Conservation (phyloP, 768 basidiomycete genomes). For the Agaricus sinodeliciosus region DNA sequence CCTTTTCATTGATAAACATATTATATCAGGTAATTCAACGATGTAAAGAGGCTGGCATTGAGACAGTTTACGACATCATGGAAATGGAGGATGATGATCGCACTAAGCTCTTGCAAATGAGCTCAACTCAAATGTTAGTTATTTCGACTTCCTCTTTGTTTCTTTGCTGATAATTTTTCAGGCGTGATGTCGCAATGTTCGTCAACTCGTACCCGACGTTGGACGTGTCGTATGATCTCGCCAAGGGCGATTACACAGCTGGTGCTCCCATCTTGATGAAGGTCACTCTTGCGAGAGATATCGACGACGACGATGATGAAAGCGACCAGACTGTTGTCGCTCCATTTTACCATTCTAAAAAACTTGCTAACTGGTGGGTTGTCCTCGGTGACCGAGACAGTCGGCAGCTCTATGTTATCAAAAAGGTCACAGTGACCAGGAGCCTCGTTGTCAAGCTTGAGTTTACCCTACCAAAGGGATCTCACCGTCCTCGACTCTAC, state of each 20-base stretch:
- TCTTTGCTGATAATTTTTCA: constrained; percentile 24
- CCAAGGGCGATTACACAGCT: constrained; percentile 81
- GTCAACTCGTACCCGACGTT: constrained; percentile 98
- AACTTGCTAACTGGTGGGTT: constrained; percentile 96
- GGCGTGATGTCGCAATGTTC: constrained; percentile 91
- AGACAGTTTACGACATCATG: constrained; percentile 96
- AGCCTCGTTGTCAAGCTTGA: constrained; percentile 82
- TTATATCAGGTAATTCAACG: constrained; percentile 64
- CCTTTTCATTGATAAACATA: background rate
- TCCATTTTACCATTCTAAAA: constrained; percentile 85
- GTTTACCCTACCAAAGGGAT: constrained; percentile 81
- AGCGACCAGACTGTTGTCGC: constrained; percentile 85
- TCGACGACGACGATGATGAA: constrained; percentile 68
- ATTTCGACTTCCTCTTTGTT: background rate
- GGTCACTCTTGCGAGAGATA: constrained; percentile 75
- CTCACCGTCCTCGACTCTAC: constrained; percentile 76
- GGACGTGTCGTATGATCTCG: constrained; percentile 84
- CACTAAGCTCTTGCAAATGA: constrained; percentile 78
- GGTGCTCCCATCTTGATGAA: constrained; percentile 77
- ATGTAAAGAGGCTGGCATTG: constrained; percentile 75
- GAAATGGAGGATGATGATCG: constrained; percentile 95
- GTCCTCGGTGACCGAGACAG: constrained; percentile 82
- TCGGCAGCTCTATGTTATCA: constrained; percentile 78
- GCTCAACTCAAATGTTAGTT: constrained; percentile 76
- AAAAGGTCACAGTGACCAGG: constrained; percentile 88